A percentile compares a stretch with the other conserved stretches of the same genome.
Conservation (phyloP, 1,139 yeast genomes). For the Suhomyces ambrosiae region DNA sequence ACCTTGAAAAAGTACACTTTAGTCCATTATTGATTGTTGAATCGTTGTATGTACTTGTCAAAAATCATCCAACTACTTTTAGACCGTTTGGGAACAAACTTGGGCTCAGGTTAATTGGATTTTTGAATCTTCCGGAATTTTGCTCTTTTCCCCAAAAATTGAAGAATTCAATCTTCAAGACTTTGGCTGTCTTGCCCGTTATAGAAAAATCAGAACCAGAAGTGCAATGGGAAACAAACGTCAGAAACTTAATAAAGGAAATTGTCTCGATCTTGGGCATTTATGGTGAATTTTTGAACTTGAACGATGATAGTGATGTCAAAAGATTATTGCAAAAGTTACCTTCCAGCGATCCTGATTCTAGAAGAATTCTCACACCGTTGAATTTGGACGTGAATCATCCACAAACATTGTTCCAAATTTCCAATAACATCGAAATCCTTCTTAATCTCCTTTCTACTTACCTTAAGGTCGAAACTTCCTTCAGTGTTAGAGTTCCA, state of each 20-base stretch:
- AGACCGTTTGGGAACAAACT: conserved; percentile 74
- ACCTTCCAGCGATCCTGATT: conserved; percentile 28
- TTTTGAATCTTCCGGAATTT: conserved; percentile 34
- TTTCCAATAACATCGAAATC: conserved; percentile 52
- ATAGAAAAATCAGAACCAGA: conserved; percentile 56
- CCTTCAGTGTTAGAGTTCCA: conserved; percentile 54
- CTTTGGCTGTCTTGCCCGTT: conserved; percentile 61
- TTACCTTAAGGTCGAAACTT: conserved; percentile 49
- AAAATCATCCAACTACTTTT: conserved; percentile 74
- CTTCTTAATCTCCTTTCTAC: conserved; percentile 48
- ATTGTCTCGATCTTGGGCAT: conserved; percentile 53
- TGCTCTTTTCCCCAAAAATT: conserved; percentile 37
- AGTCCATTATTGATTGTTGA: conserved; percentile 47
- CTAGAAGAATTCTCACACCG: conserved; percentile 41
- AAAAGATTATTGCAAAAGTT: conserved; percentile 34
- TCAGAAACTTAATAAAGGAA: conserved; percentile 43
- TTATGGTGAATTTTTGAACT: conserved; percentile 59
- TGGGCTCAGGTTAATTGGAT: conserved; percentile 44
- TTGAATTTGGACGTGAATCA: conserved; percentile 60
- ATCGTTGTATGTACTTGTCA: conserved; percentile 52
- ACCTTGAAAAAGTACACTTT: conserved; percentile 47
- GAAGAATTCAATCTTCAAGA: conserved; percentile 45
- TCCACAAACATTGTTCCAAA: conserved; percentile 50
- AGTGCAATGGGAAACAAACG: conserved; percentile 50
- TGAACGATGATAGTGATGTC: conserved; percentile 55